phyloP scores from a whole-genome alignment of 352 stramenopile genomes.

The Phytophthora pseudosyringae region DNA sequence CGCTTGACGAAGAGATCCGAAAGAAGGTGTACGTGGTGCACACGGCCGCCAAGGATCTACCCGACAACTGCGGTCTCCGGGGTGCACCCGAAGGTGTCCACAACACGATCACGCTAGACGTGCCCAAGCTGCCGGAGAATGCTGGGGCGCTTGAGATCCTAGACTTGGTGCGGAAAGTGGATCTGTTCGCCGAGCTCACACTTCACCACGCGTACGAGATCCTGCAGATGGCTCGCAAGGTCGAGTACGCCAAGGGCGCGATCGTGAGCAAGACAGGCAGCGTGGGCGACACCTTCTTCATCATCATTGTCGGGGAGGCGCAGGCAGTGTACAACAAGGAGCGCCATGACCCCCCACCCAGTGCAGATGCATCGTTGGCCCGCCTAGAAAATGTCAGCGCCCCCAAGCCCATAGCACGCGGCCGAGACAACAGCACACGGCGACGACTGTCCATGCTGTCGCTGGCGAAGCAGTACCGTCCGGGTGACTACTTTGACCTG shows the following conservation, averaged over 20 bases:
- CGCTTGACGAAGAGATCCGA: conserved; percentile 90
- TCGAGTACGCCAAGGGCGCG: conserved; percentile 67
- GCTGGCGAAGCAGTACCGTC: conserved; percentile 76
- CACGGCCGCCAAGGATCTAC: conserved; percentile 88
- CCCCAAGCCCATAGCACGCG: conserved; percentile 30
- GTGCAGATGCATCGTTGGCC: conserved; percentile 10
- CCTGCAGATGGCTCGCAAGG: conserved; percentile 76
- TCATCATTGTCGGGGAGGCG: conserved; percentile 83
- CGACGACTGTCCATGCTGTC: conserved; percentile 72
- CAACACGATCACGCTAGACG: conserved; percentile 85
- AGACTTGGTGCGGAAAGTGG: conserved; percentile 86
- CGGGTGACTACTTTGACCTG: conserved; percentile 91
- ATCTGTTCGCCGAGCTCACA: conserved; percentile 81
- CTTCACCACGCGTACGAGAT: conserved; percentile 90
- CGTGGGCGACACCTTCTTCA: conserved; percentile 74
- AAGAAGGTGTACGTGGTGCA: conserved; percentile 95
- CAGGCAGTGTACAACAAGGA: conserved; percentile 59
- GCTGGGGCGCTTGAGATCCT: conserved; percentile 81
- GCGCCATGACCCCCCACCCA: background rate
- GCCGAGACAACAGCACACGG: conserved; percentile 35
- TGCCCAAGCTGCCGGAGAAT: conserved; percentile 78
- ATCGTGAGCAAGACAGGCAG: conserved; percentile 61
- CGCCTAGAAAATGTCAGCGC: conserved; percentile 5
- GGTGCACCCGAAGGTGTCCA: conserved; percentile 91
- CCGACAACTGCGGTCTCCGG: conserved; percentile 74